Evolutionary conservation across 2,329 filamentous ascomycete genomes (phyloP), one percentile per base, ranked within the genome.

Genomic region (Tothia fuscella): DNA sequence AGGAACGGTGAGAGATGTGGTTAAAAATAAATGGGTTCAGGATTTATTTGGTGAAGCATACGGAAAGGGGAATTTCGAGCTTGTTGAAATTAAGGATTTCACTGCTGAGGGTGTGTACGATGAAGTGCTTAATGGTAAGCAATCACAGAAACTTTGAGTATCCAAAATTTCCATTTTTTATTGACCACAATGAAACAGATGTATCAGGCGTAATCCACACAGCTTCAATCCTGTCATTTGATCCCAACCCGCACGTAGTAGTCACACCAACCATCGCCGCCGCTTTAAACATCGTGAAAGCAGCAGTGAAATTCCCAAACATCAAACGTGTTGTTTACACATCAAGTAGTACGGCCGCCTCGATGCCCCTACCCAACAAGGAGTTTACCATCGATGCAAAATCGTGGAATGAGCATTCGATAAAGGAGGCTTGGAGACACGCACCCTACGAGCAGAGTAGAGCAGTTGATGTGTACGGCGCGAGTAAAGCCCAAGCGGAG

Each of bases 401-500:
- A 2, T 57, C 53, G 3, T 67, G 56, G 53, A 65, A 67, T 45
- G 54, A 61, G 9, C 51, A 56, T 3, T 56, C 51, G 3, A 45
- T 61, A 9, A 48, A 52, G 26, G 48, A 51, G 3, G 62, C 57
- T 13, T 64, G 53, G 51, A 55, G 51, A 19, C 54, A 51, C 41
- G 51, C 51, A 17, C 53, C 49, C 25, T 57, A 54, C 17, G 53
- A 52, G n/a, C 5, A 13, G 9, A 29, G 42, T 0, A 40, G 52
- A 19, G 45, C 40, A 12, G 51, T 50, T 37, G 49, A 51, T 9
- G 53, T 66, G 2, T 72, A 72, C 43, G 54, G 57, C 0, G 68
- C 67, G 1, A 61, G 60, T 37, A 74, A 74, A 47, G 62, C 58
- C 0, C 58, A 65, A 45, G 60, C 56, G 0, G 70, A 73, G 50